Conservation (phyloP, 805 yeast species). For the Blastobotrys peoriensis region DNA sequence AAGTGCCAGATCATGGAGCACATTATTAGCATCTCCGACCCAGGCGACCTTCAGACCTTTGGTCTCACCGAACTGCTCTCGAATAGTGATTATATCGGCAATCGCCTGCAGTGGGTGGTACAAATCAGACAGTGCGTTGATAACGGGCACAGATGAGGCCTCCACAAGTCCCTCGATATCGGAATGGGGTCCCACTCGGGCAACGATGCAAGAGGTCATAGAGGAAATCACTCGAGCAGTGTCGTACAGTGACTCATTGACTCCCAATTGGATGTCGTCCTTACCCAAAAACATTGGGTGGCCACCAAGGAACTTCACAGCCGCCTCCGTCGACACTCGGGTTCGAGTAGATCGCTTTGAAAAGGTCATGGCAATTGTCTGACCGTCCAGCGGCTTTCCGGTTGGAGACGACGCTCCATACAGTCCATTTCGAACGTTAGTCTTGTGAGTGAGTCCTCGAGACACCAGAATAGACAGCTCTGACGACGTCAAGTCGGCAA, state of each 20-base stretch:
- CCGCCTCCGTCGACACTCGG: conserved; percentile 90
- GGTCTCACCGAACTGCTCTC: conserved; percentile 57
- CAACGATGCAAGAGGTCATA: conserved; percentile 95
- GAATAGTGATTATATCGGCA: conserved; percentile 80
- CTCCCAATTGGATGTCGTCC: conserved; percentile 95
- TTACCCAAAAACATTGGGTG: conserved; percentile 95
- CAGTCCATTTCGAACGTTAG: conserved; percentile 51
- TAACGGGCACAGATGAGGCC: conserved; percentile 82
- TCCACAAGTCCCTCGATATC: conserved; percentile 75
- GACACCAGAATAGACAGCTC: conserved; percentile 69
- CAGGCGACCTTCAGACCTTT: conserved; percentile 72
- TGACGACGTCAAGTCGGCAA: conserved; percentile 63
- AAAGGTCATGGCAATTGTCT: conserved; percentile 76
- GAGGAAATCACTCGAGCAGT: conserved; percentile 85
- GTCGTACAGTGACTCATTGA: conserved; percentile 85
- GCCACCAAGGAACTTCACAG: conserved; percentile 87
- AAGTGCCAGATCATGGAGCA: conserved; percentile 84
- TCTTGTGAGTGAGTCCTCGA: conserved; percentile 67
- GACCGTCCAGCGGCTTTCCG: conserved; percentile 62
- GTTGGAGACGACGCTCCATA: conserved; percentile 30
- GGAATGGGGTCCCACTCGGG: conserved; percentile 83
- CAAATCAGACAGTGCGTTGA: conserved; percentile 87
- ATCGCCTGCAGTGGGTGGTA: conserved; percentile 96
- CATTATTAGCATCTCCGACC: conserved; percentile 97
- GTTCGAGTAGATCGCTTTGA: conserved; percentile 94